Evolutionary conservation across 345 rosid genomes (phyloP).

Genomic region (Brassica juncea): DNA sequence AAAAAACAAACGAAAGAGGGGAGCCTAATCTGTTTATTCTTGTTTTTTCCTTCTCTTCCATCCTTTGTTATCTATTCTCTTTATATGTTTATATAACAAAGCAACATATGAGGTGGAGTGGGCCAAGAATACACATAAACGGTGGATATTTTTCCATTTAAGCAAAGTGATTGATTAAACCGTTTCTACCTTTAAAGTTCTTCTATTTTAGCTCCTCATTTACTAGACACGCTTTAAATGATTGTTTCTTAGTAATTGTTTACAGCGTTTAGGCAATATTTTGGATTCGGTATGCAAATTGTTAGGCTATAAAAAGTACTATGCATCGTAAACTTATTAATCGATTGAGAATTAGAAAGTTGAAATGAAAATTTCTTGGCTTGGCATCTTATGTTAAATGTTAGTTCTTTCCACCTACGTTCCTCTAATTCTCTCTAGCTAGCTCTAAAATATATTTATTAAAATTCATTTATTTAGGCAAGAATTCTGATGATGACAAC

Average conservation of each 20-base stretch:
- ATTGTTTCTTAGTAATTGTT: background rate
- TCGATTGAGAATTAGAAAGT: background rate
- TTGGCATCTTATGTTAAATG: background rate
- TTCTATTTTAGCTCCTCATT: background rate
- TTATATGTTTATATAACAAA: background rate
- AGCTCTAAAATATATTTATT: background rate
- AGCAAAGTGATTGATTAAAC: background rate
- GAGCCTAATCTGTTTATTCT: background rate
- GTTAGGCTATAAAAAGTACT: background rate
- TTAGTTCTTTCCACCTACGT: background rate
- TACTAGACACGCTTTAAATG: background rate
- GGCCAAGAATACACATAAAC: background rate
- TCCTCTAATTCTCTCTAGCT: background rate
- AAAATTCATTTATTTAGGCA: background rate
- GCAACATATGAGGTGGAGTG: background rate
- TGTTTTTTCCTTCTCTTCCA: background rate
- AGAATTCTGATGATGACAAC: background rate
- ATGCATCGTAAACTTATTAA: background rate
- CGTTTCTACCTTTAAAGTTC: background rate
- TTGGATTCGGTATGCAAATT: background rate
- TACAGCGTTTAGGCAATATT: background rate
- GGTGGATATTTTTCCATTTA: background rate
- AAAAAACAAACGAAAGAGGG: background rate
- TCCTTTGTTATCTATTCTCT: background rate
- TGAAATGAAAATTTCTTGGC: background rate